These are phyloP conservation scores for Arthroderma sp. DNA, from an alignment of 2,329 filamentous ascomycete species.

Conservation along the genomic window DNA sequence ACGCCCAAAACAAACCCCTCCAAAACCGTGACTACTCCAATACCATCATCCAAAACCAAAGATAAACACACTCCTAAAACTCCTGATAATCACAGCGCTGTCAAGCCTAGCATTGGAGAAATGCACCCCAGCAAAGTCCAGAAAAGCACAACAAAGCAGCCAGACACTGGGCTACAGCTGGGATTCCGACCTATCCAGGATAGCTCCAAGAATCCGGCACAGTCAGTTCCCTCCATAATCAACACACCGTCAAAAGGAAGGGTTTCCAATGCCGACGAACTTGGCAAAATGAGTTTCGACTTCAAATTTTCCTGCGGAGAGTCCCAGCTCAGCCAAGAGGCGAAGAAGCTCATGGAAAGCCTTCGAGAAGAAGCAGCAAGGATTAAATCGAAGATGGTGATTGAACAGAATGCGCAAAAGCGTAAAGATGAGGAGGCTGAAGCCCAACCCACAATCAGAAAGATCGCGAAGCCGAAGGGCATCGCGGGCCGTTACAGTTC, in stretches of 20 bases:
- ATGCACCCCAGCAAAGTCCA: conserved; percentile 87
- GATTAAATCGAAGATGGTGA: conserved; percentile 57
- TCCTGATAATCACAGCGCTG: conserved; percentile 51
- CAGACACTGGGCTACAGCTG: conserved; percentile 67
- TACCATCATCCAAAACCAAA: conserved; percentile 19
- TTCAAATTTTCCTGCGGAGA: conserved; percentile 36
- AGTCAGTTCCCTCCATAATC: conserved; percentile 17
- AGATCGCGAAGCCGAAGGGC: conserved; percentile 68
- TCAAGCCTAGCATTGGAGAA: conserved; percentile 62
- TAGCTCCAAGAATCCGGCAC: conserved; percentile 19
- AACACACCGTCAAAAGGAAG: conserved; percentile 35
- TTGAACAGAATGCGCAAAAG: conserved; percentile 46
- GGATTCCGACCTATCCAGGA: conserved; percentile 66
- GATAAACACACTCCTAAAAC: conserved; percentile 38
- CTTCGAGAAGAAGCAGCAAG: conserved; percentile 59
- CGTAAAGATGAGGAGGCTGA: conserved; percentile 37
- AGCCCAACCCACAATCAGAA: conserved; percentile 41
- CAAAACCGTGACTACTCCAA: conserved; percentile 23
- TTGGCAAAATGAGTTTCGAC: conserved; percentile 35
- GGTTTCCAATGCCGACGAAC: conserved; percentile 24
- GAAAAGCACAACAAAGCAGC: conserved; percentile 58
- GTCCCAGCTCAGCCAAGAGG: conserved; percentile 37
- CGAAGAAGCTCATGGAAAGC: conserved; percentile 50
- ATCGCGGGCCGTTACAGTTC: conserved; percentile 71
- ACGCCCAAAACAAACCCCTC: conserved; percentile 16